A percentile compares a stretch with the other conserved stretches of the same genome.
Conservation (phyloP, 331 rosid species). For the Malus hybrid region DNA sequence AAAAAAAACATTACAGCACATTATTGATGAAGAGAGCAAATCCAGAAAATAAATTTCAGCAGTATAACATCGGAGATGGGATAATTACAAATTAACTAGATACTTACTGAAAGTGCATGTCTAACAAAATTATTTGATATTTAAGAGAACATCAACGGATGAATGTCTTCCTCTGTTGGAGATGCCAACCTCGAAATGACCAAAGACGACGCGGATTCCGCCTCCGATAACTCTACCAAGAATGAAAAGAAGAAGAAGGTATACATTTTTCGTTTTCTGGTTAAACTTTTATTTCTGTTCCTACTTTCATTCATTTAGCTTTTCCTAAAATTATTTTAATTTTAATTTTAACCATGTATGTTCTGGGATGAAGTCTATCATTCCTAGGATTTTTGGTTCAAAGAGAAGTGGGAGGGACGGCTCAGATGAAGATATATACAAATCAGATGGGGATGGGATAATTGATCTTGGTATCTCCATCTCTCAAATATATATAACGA, state of each 20-base stretch:
- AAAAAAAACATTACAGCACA: not conserved
- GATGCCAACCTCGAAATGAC: conserved; percentile 35
- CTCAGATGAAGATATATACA: conserved; percentile 42
- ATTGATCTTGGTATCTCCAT: conserved; percentile 30
- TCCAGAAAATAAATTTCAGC: not conserved
- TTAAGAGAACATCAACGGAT: conserved; percentile 8
- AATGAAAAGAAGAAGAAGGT: conserved; percentile 71
- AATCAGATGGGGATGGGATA: conserved; percentile 34
- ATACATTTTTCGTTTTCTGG: not conserved
- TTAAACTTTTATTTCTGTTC: too few relatives aligned
- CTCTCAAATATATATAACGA: not conserved
- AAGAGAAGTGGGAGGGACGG: conserved; percentile 41
- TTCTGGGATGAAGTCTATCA: conserved; percentile 40
- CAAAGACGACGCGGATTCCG: conserved; percentile 16
- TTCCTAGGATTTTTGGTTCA: conserved; percentile 74
- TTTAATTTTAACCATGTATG: not conserved
- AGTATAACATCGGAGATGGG: not conserved
- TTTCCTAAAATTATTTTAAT: not conserved
- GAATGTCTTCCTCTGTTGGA: conserved; percentile 42
- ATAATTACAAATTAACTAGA: not conserved
- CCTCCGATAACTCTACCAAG: conserved; percentile 32
- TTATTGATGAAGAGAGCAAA: not conserved
- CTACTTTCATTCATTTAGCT: not conserved
- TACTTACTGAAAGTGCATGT: not conserved
- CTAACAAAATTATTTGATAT: not conserved